These are phyloP conservation scores for Capsicum baccatum DNA, from an alignment of 257 asterid species.

Conservation along the genomic window DNA sequence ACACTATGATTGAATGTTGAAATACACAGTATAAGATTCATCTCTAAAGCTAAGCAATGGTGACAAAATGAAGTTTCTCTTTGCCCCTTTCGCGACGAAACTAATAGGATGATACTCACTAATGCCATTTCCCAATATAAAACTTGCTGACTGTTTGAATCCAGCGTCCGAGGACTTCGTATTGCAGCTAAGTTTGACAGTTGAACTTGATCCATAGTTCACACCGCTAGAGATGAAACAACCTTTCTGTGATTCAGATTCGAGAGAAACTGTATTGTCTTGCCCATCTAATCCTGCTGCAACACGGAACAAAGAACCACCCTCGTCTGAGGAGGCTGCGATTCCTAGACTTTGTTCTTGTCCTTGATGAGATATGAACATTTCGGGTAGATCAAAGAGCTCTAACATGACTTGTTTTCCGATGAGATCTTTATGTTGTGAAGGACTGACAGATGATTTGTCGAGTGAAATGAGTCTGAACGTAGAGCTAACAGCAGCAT, in stretches of 20 bases:
- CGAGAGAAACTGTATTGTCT: constrained; percentile 52
- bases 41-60: constrained; percentile 79
- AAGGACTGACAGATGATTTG: constrained; percentile 15
- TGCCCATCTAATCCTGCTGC: constrained; percentile 51
- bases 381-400: constrained; percentile 71
- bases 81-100: constrained; percentile 71
- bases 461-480: constrained; percentile 55
- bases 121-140: constrained; percentile 55
- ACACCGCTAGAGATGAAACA: constrained; percentile 51
- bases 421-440: constrained; percentile 44
- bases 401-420: constrained; percentile 64
- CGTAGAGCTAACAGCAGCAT: constrained; percentile 58
- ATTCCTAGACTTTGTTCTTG: constrained; percentile 50
- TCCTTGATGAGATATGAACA: constrained; percentile 57
- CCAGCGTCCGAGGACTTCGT: constrained; percentile 38
- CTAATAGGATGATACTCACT: constrained; percentile 79
- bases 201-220: constrained; percentile 34
- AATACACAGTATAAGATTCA: constrained; percentile 87
- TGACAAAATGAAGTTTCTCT: constrained; percentile 58
- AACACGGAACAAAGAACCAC: constrained; percentile 46
- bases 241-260: constrained; percentile 50
- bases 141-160: constrained; percentile 61
- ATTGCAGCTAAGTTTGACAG: constrained; percentile 55
- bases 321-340: constrained; percentile 31
- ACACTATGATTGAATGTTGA: constrained; percentile 38